A percentile compares a stretch with the other conserved stretches of the same genome.
Conservation (phyloP, 495 filamentous ascomycete genomes). For the Penicillium macrosclerotiorum region DNA sequence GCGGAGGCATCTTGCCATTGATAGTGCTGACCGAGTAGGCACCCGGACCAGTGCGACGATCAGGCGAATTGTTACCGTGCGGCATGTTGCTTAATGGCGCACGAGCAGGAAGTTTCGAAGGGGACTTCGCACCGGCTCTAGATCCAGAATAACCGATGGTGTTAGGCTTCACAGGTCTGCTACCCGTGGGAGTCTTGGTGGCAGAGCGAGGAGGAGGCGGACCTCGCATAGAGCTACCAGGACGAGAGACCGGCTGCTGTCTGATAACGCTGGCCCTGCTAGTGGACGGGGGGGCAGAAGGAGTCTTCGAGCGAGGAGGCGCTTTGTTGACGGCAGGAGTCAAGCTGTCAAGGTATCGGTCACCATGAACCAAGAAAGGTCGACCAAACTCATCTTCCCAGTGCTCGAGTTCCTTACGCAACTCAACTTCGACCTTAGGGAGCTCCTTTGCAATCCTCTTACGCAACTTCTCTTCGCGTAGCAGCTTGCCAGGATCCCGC, state of each 20-base stretch:
- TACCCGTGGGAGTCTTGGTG: constrained; percentile 68
- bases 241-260: constrained; percentile 32
- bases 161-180: constrained; percentile 52
- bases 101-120: constrained; percentile 79
- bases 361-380: constrained; percentile 88
- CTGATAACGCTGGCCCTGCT: constrained; percentile 23
- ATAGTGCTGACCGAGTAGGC: constrained; percentile 52
- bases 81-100: constrained; percentile 77
- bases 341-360: constrained; percentile 80
- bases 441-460: constrained; percentile 95
- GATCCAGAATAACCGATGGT: constrained; percentile 48
- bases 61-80: constrained; percentile 79
- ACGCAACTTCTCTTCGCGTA: constrained; percentile 97
- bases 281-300: constrained; percentile 54
- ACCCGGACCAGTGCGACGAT: constrained; percentile 57
- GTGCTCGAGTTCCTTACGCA: constrained; percentile 74
- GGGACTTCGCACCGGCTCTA: constrained; percentile 50
- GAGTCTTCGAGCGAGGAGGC: constrained; percentile 77
- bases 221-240: constrained; percentile 48
- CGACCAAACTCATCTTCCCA: constrained; percentile 95
- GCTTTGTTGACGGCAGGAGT: constrained; percentile 60
- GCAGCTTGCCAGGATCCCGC: constrained; percentile 89
- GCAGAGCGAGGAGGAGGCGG: constrained; percentile 54
- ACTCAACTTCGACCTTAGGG: constrained; percentile 81
- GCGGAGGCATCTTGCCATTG: constrained; percentile 57